phyloP scores from a whole-genome alignment of 2,329 filamentous ascomycete species.

The Aspergillus ruber region DNA sequence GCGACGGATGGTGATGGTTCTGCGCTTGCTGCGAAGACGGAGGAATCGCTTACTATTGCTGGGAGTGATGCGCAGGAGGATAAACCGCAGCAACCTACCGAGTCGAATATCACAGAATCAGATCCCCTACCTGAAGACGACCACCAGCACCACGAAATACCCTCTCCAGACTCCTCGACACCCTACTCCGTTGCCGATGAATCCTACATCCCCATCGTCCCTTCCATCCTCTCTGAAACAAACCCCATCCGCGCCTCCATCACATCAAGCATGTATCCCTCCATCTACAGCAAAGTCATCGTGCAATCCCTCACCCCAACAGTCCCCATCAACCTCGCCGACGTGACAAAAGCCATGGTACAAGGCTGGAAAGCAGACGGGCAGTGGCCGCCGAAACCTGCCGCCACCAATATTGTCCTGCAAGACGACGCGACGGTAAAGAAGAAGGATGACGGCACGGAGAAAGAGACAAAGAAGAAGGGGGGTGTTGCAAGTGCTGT shows the following conservation, averaged over 20 bases:
- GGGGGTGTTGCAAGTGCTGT: constrained; percentile 35
- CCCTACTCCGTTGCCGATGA: constrained; percentile 14
- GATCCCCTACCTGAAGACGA: constrained; percentile 33
- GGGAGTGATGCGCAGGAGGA: constrained; percentile 14
- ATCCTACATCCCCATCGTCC: constrained; percentile 64
- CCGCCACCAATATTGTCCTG: constrained; percentile 25
- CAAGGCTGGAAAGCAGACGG: constrained; percentile 88
- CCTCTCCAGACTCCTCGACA: constrained; percentile 1
- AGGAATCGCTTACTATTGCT: constrained; percentile 17
- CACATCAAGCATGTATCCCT: constrained; percentile 64
- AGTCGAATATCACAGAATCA: constrained; percentile 19
- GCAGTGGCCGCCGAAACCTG: constrained; percentile 74
- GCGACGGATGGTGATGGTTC: constrained; percentile 5
- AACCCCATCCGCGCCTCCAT: constrained; percentile 76
- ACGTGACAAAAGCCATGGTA: constrained; percentile 75
- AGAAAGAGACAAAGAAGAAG: background rate
- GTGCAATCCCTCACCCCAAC: constrained; percentile 71
- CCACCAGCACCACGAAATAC: constrained; percentile 22
- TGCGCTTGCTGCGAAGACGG: constrained; percentile 14
- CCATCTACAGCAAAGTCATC: constrained; percentile 86
- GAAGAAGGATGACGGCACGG: constrained; percentile 10
- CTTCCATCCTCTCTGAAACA: constrained; percentile 63
- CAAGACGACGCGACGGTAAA: constrained; percentile 21
- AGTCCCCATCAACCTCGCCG: constrained; percentile 78
- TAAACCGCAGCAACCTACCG: constrained; percentile 18